Evolutionary conservation across 306 rosid species (phyloP).

Genomic region (Trichosanthes cucumerina): DNA sequence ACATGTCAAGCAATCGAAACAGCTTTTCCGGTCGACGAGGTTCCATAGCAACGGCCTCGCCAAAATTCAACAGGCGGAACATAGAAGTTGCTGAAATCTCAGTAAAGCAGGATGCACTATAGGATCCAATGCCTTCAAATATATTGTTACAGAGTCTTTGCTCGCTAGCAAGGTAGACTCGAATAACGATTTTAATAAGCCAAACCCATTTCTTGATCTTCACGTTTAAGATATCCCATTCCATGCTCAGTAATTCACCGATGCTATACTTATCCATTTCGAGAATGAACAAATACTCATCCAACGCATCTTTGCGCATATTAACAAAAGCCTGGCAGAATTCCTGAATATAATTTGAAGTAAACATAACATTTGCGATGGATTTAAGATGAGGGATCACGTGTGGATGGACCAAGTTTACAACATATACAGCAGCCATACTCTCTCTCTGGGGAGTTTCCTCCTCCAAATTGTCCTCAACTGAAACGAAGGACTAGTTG

Average conservation of each 20-base stretch:
- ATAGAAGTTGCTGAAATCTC: conserved; percentile 34
- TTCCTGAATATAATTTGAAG: conserved; percentile 43
- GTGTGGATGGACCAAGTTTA: conserved; percentile 37
- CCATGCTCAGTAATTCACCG: conserved; percentile 41
- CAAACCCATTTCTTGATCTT: conserved; percentile 49
- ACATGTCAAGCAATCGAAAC: conserved; percentile 51
- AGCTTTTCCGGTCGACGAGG: conserved; percentile 36
- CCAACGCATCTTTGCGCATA: conserved; percentile 40
- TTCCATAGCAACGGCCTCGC: conserved; percentile 42
- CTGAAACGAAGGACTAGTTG: conserved; percentile 33
- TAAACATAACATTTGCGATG: conserved; percentile 51
- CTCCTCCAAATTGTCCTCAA: conserved; percentile 27
- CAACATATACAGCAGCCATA: neutral
- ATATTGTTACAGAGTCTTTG: conserved; percentile 41
- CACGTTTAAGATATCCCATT: conserved; percentile 31
- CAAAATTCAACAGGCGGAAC: conserved; percentile 38
- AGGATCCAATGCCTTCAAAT: conserved; percentile 32
- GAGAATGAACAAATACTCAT: conserved; percentile 37
- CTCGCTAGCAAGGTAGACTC: conserved; percentile 42
- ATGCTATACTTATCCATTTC: conserved; percentile 37
- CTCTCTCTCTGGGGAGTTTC: conserved; percentile 8
- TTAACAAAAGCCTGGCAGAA: conserved; percentile 35
- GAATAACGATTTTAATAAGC: conserved; percentile 33
- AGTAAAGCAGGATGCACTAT: conserved; percentile 27
- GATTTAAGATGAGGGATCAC: conserved; percentile 35